A percentile compares a stretch with the other conserved stretches of the same genome.
Evolutionary conservation across 2,329 filamentous ascomycete species (phyloP).

Genomic region (Xylariomycetidae sp.): DNA sequence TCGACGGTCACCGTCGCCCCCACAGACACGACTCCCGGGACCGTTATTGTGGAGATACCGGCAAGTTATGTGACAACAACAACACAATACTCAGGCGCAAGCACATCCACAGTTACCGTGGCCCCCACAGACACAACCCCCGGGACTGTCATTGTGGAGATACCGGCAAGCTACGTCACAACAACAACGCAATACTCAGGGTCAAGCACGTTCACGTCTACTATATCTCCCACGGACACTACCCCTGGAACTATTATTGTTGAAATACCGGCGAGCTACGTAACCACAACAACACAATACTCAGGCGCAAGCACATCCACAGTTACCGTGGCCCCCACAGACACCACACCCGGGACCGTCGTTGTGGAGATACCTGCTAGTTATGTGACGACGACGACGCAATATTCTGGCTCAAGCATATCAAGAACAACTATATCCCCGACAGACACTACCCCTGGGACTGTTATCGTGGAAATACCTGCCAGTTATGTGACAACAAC

Average conservation of each 20-base stretch:
- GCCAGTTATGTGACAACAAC: not conserved
- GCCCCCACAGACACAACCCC: not conserved
- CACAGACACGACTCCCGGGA: not conserved
- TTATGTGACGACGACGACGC: not conserved
- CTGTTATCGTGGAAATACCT: not conserved
- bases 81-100: no score
- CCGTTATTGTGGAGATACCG: no score
- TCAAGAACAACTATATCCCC: not conserved
- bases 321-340: not conserved
- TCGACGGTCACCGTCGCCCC: not conserved
- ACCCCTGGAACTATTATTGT: conserved; percentile 1
- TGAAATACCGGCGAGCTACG: not conserved
- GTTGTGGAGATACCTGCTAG: not conserved
- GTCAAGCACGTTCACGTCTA: not conserved
- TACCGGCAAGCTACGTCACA: conserved; percentile 2
- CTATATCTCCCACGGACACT: not conserved
- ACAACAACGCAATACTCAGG: not conserved
- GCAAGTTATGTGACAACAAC: no score
- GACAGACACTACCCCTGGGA: not conserved
- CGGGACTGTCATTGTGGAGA: conserved; percentile 3
- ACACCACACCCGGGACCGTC: not conserved
- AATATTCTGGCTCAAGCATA: not conserved
- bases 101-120: conserved; percentile 1
- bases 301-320: not conserved
- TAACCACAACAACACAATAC: not conserved